These are phyloP conservation scores for Cytospora mali DNA, from an alignment of 2,329 filamentous ascomycete species.

Conservation along the genomic window DNA sequence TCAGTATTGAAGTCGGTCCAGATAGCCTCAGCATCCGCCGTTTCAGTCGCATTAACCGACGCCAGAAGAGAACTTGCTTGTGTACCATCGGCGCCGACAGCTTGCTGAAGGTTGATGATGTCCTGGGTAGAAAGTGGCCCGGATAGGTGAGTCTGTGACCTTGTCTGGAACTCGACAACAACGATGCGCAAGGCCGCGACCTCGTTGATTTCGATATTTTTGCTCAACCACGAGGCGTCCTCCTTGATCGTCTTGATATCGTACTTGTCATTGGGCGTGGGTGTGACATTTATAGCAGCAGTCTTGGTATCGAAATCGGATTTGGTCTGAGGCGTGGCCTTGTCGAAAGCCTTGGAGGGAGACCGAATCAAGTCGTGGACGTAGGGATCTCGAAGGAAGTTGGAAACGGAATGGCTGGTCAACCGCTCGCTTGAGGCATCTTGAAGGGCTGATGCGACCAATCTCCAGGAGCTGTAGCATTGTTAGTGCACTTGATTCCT, in stretches of 20 bases:
- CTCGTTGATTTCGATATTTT: conserved; percentile 76
- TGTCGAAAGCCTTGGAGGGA: conserved; percentile 68
- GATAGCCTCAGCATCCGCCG: conserved; percentile 56
- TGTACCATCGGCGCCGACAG: conserved; percentile 65
- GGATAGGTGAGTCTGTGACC: conserved; percentile 72
- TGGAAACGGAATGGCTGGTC: conserved; percentile 57
- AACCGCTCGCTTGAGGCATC: conserved; percentile 61
- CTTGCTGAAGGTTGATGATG: conserved; percentile 73
- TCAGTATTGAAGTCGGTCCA: conserved; percentile 63
- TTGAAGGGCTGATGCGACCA: conserved; percentile 57
- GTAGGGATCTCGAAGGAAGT: conserved; percentile 72
- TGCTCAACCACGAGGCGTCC: conserved; percentile 84
- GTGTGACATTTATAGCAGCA: conserved; percentile 80
- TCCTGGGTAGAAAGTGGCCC: conserved; percentile 77
- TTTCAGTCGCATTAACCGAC: conserved; percentile 50
- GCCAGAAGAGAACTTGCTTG: conserved; percentile 60
- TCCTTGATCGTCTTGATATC: conserved; percentile 80
- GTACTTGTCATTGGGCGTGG: conserved; percentile 66
- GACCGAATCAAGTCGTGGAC: conserved; percentile 69
- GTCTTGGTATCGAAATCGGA: conserved; percentile 80
- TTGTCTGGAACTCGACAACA: conserved; percentile 80
- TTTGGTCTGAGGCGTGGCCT: conserved; percentile 64
- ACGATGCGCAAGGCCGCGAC: conserved; percentile 78
- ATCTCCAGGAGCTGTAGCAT: conserved; percentile 60
- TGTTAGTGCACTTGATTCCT: conserved; percentile 10